phyloP scores from a whole-genome alignment of 2,329 filamentous ascomycete genomes.

The Aphanoascus verrucosus region DNA sequence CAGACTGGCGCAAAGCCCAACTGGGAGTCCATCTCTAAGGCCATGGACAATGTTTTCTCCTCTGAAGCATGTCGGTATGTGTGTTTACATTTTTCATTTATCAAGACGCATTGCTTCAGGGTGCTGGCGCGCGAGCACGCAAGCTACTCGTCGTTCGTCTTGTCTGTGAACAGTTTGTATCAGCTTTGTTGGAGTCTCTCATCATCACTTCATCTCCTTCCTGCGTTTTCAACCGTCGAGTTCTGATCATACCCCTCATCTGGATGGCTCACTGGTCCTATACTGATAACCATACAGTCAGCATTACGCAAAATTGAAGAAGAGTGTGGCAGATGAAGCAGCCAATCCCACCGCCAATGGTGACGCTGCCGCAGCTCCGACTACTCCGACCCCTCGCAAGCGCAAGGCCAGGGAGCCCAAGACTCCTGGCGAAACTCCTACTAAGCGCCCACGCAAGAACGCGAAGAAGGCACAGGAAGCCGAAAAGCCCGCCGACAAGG shows the following conservation, averaged over 20 bases:
- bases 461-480: constrained; percentile 1
- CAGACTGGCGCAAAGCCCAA: constrained; percentile 13
- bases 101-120: background rate
- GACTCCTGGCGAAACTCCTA: constrained; percentile 11
- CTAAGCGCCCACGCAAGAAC: constrained; percentile 13
- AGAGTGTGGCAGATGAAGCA: background rate
- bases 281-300: constrained; percentile 9
- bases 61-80: constrained; percentile 19
- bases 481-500: too few relatives aligned
- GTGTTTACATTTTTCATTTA: constrained; percentile 2
- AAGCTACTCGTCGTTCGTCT: too few relatives aligned
- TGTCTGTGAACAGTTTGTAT: too few relatives aligned
- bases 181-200: background rate
- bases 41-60: constrained; percentile 17
- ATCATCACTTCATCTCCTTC: background rate
- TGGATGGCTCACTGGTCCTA: background rate
- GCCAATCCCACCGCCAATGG: background rate
- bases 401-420: constrained; percentile 12
- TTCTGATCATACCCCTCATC: background rate
- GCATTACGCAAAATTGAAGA: constrained; percentile 15
- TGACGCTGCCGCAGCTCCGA: background rate
- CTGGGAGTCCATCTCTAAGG: constrained; percentile 16
- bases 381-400: constrained; percentile 6
- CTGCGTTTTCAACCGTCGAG: background rate
- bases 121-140: background rate